Evolutionary conservation across 306 rosid species (phyloP), one percentile per base, ranked within the genome.

Genomic region (Medicago arabica): DNA sequence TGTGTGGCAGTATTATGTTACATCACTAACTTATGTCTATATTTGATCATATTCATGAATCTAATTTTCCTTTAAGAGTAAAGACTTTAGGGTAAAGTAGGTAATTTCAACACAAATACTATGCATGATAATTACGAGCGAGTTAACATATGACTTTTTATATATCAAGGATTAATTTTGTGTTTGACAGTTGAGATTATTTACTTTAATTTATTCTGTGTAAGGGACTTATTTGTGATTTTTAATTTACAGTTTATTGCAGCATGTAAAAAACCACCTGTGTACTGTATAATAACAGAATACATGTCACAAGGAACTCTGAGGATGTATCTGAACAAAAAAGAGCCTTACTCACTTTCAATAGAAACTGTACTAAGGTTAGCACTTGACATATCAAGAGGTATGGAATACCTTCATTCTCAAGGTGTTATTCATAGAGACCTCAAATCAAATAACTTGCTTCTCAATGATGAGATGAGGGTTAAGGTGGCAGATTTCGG

Each of bases 231-330:
- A 74, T 59, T 21, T 5, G 19, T 73, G 71, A 64, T 81, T 18
- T 67, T 75, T 76, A 72, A 69, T 74, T 80, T 55, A 17, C 89
- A 93, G 98, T 94, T 94, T 79, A 90, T 94, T 81, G 98, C 98
- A 82, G 98, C 98, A 13, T 89, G 98, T 86, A 88, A 88, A 80
- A 94, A 94, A 88, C 98, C 98, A 5, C 98, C 97, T 0, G 98
- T 94, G 69, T 94, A 91, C 85, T 91, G 98, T 78, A 94, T 91
- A 69, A 94, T 94, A 77, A 91, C 98, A 61, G 98, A 94, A 75
- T 94, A 94, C 89, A 94, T 94, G 98, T 94, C 98, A 78, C 96
- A 94, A 88, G 98, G 98, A 77, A 94, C 97, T 23, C 83, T 91
- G 83, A 94, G 98, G 85, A 94, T 94, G 98, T 94, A 94, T 82